Conservation (phyloP, 495 filamentous ascomycete species). For the Staphylotrichum longicolle region DNA sequence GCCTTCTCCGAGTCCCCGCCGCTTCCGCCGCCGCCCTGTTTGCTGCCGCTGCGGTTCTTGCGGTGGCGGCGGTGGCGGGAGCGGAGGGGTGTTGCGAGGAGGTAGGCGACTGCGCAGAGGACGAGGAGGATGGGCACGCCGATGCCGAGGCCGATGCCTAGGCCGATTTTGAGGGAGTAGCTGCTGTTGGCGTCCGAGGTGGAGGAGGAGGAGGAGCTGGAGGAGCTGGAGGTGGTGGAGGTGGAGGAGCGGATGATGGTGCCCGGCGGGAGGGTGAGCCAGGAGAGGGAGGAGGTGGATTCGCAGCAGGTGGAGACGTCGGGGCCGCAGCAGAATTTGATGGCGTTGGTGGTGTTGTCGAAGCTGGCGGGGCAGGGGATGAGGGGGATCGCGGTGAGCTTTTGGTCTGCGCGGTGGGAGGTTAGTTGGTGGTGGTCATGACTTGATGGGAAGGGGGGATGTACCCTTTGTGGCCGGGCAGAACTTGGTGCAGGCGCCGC, state of each 20-base stretch:
- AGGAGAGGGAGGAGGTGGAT: background rate
- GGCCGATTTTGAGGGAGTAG: constrained; percentile 15
- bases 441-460: background rate
- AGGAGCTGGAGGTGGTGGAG: background rate
- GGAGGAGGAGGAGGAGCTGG: constrained; percentile 6
- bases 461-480: constrained; percentile 14
- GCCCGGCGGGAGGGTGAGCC: constrained; percentile 13
- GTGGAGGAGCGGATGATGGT: constrained; percentile 15
- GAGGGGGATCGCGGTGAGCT: constrained; percentile 10
- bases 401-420: background rate
- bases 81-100: constrained; percentile 6
- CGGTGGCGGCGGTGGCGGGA: background rate
- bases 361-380: constrained; percentile 22
- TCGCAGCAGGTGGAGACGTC: constrained; percentile 19
- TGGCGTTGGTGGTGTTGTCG: constrained; percentile 6
- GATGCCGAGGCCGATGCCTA: constrained; percentile 24
- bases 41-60: background rate
- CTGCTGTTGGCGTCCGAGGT: background rate
- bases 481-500: constrained; percentile 18
- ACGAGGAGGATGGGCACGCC: constrained; percentile 22
- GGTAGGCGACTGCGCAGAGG: constrained; percentile 15
- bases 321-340: constrained; percentile 27
- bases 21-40: background rate
- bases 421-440: background rate
- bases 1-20: constrained; percentile 2